These are phyloP conservation scores for Dispira parvispora DNA, from an alignment of 192 early-diverging fungal genomes.

Conservation along the genomic window DNA sequence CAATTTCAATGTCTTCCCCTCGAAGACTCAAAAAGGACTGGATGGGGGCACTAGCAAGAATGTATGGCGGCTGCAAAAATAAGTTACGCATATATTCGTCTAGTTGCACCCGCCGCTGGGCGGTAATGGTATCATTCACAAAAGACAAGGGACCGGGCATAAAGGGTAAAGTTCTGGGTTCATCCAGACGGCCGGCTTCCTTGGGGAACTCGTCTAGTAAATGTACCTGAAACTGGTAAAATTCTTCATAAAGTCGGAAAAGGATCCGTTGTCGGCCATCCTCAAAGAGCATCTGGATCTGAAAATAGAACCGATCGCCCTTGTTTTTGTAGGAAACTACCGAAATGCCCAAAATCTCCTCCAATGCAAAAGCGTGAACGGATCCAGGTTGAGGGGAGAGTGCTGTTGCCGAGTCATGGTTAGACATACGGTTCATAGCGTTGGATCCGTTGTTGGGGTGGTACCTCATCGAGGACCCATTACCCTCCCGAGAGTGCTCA, in stretches of 20 bases:
- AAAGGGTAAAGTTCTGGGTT: constrained; percentile 39
- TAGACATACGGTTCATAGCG: constrained; percentile 22
- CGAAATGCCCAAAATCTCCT: constrained; percentile 27
- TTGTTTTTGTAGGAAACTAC: constrained; percentile 52
- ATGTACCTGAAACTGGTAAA: constrained; percentile 58
- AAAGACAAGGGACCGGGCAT: constrained; percentile 45
- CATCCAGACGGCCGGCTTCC: constrained; percentile 36
- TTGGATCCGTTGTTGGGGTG: no score
- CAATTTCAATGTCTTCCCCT: constrained; percentile 28
- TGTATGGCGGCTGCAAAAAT: constrained; percentile 33
- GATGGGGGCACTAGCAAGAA: constrained; percentile 30
- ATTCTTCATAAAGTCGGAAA: constrained; percentile 61
- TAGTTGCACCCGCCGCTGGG: constrained; percentile 42
- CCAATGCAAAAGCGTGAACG: background rate
- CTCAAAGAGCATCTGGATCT: constrained; percentile 34
- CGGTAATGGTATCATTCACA: constrained; percentile 48
- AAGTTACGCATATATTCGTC: constrained; percentile 49
- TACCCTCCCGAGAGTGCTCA: constrained; percentile 10
- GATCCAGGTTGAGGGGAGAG: constrained; percentile 13
- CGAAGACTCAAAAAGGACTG: constrained; percentile 32
- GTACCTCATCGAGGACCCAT: no score
- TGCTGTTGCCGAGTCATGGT: constrained; percentile 22
- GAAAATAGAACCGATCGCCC: constrained; percentile 55
- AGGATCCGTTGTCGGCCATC: constrained; percentile 39
- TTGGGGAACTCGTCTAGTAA: constrained; percentile 45